Evolutionary conservation across 768 basidiomycete species (phyloP).

Genomic region (Hirschioporus abietinus): DNA sequence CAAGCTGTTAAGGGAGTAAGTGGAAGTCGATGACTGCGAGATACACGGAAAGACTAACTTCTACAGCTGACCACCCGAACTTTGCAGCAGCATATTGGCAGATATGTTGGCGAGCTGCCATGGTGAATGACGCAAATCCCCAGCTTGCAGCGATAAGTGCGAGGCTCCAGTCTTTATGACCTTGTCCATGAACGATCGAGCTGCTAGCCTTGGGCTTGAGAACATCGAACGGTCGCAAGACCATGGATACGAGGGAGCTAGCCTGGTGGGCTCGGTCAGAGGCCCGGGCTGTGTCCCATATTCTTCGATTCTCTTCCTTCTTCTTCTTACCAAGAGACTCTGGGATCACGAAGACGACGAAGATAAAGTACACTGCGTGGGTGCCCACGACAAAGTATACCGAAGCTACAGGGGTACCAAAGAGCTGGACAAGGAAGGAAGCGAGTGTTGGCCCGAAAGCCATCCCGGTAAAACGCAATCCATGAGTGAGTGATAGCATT

Average conservation of each 20-base stretch:
- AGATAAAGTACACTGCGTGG: constrained; percentile 43
- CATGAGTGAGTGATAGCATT: constrained; percentile 58
- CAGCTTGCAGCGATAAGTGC: constrained; percentile 48
- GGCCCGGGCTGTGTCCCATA: constrained; percentile 6
- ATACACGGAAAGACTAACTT: too few relatives aligned
- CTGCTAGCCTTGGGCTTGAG: constrained; percentile 68
- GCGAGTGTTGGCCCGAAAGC: constrained; percentile 75
- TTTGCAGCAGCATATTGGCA: constrained; percentile 53
- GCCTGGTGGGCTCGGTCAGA: constrained; percentile 8
- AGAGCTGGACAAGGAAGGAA: constrained; percentile 52
- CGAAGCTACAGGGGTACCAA: constrained; percentile 52
- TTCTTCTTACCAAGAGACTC: constrained; percentile 63
- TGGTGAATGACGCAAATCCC: constrained; percentile 36
- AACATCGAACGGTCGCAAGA: constrained; percentile 53
- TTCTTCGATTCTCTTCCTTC: constrained; percentile 35
- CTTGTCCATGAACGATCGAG: constrained; percentile 32
- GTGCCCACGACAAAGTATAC: constrained; percentile 61
- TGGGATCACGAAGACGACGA: constrained; percentile 60
- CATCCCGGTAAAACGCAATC: constrained; percentile 66
- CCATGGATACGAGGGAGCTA: constrained; percentile 13
- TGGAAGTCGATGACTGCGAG: too few relatives aligned
- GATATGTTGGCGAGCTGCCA: constrained; percentile 32
- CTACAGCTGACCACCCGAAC: constrained; percentile 66
- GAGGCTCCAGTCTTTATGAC: constrained; percentile 58
- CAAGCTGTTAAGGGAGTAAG: constrained; percentile 36